Evolutionary conservation across 1,284 basidiomycete species (phyloP).

Genomic region (Veloporphyrellus conicus): DNA sequence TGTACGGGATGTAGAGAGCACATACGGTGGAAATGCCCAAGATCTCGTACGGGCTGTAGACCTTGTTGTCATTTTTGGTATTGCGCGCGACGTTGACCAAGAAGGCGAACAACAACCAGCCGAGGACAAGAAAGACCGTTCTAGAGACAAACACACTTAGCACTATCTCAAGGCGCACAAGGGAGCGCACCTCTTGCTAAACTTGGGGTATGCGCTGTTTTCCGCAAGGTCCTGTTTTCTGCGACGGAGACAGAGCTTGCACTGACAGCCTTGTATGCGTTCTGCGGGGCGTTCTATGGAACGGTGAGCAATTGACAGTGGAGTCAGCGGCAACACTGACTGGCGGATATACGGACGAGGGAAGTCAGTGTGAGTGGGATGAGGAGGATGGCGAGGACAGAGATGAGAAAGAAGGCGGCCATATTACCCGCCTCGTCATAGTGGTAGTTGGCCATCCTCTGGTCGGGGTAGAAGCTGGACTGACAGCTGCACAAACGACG

Average conservation of each 20-base stretch:
- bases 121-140: conserved; percentile 55
- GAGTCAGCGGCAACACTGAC: conserved; percentile 26
- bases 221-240: conserved; percentile 45
- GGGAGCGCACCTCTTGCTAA: conserved; percentile 43
- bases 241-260: conserved; percentile 60
- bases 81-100: conserved; percentile 48
- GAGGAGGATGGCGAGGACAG: conserved; percentile 77
- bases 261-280: conserved; percentile 54
- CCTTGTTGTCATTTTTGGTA: conserved; percentile 51
- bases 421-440: conserved; percentile 89
- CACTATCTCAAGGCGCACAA: too few species aligned
- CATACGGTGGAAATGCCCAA: conserved; percentile 73
- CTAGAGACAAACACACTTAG: conserved; percentile 33
- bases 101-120: conserved; percentile 74
- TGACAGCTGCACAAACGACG: too few species aligned
- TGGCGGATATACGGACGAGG: conserved; percentile 36
- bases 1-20: background rate
- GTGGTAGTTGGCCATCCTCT: conserved; percentile 72
- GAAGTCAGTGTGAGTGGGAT: conserved; percentile 68
- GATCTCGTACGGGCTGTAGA: conserved; percentile 96
- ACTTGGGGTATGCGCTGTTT: conserved; percentile 40
- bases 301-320: background rate
- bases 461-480: background rate
- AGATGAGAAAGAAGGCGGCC: conserved; percentile 86
- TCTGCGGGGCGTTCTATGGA: conserved; percentile 30